A percentile compares a stretch with the other conserved stretches of the same genome.
Evolutionary conservation across 768 basidiomycete species (phyloP).

Genomic region (Coprinellus aureogranulatus): DNA sequence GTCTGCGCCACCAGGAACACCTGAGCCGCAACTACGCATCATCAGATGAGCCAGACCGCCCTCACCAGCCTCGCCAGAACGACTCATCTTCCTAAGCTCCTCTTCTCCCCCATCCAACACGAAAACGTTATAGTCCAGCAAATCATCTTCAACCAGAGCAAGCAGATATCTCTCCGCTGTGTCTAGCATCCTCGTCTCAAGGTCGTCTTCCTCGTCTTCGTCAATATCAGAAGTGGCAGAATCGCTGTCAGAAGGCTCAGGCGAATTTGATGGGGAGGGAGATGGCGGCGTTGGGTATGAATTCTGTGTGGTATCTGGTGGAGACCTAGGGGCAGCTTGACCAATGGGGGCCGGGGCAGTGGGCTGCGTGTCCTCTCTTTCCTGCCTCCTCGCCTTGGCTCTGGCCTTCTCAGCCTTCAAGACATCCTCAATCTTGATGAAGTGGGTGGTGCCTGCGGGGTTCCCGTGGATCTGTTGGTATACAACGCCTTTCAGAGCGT

Average conservation of each 20-base stretch:
- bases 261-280: neutral
- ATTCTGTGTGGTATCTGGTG: neutral
- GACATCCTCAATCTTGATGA: conserved; percentile 7
- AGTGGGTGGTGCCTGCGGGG: neutral
- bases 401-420: neutral
- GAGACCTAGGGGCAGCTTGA: neutral
- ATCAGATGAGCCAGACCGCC: conserved; percentile 47
- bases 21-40: conserved; percentile 44
- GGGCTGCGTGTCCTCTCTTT: neutral
- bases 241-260: neutral
- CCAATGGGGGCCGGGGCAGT: neutral
- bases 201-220: conserved; percentile 15
- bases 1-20: conserved; percentile 29
- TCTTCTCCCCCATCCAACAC: conserved; percentile 60
- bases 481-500: conserved; percentile 16
- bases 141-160: conserved; percentile 15
- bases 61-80: conserved; percentile 4
- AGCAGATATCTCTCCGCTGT: conserved; percentile 8
- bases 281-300: neutral
- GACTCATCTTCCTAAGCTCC: conserved; percentile 33
- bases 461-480: conserved; percentile 3
- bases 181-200: conserved; percentile 8
- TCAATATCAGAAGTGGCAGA: conserved; percentile 6
- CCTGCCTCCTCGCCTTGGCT: neutral
- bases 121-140: conserved; percentile 71